phyloP scores from a whole-genome alignment of 305 asterid genomes.

The Solanum hybrid region DNA sequence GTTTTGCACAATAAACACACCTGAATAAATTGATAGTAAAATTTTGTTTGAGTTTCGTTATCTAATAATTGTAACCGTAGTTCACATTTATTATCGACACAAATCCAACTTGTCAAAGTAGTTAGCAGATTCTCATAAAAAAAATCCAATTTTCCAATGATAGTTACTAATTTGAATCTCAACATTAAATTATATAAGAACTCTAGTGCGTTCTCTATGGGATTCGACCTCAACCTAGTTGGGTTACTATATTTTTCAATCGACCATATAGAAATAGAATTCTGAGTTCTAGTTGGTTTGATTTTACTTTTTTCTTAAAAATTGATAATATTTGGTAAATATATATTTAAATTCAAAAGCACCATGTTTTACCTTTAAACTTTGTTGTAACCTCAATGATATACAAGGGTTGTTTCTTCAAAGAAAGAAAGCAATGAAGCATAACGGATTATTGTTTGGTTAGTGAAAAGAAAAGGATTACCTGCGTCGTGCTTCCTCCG shows the following conservation, averaged over 20 bases:
- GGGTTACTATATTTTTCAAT: neutral
- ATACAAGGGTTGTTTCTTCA: neutral
- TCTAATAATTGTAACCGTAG: no score
- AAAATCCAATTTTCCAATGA: neutral
- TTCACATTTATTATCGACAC: neutral
- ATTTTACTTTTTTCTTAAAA: no score
- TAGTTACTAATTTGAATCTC: neutral
- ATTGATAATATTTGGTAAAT: neutral
- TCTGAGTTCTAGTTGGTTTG: neutral
- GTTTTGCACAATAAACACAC: neutral
- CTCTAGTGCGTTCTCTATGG: neutral
- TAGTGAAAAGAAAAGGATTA: neutral
- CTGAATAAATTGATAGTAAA: neutral
- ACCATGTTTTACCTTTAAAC: neutral
- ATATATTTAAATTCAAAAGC: no score
- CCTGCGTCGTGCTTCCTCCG: no score
- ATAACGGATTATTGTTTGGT: neutral
- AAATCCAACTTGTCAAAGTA: neutral
- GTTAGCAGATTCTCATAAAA: neutral
- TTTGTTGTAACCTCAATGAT: neutral
- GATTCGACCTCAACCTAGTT: neutral
- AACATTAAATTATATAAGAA: no score
- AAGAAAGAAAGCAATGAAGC: neutral
- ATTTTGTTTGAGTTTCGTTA: neutral
- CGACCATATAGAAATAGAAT: no score